Base-by-base conservation (phyloP, 2,329 filamentous ascomycete species). In the Aureobasidium sp. region DNA sequence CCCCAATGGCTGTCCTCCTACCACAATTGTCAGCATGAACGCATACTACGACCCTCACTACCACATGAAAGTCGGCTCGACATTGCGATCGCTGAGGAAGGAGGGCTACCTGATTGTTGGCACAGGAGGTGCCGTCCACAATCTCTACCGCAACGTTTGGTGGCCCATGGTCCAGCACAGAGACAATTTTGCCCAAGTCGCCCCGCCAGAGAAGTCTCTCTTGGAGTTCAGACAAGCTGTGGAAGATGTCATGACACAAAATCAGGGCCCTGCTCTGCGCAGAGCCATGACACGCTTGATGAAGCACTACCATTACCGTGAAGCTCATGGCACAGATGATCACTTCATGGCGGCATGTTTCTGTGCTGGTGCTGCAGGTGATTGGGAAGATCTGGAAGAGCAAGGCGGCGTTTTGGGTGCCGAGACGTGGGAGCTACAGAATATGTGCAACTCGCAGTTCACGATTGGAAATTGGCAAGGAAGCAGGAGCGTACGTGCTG, bases 281-380 rank as follows among this genome's bases (percentile, higher is more conserved):
- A 75, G 81, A 2, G 81, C 78, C 0, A 77, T 86, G 60, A 84
- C 83, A 2, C 77, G 84, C 34, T 69, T 88, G 67, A 88, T 88
- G 85, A 88, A 88, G 75, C 83, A 88, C 68, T 85, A 86, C 0
- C 75, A 78, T 51, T 89, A 81, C 68, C 74, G 86, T 17, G 85
- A 88, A 67, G 86, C 87, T 0, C 86, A 89, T 73, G 85, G 79
- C 0, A 88, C 86, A 0, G 86, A 89, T 68, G 87, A 89, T 69
- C 86, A 89, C 68, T 88, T 86, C 66, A 87, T 88, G 82, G 75
- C 84, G 0, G 78, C 82, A 3, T 76, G 85, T 67, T 89, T 88
- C 72, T 80, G 86, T 0, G 83, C 84, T 0, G 86, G 86, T 1
- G 75, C 80, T 3, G 76, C 76, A 34, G 79, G 84, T 1, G 78